phyloP scores from a whole-genome alignment of 2,329 filamentous ascomycete genomes.

The Corinectria fuckeliana region DNA sequence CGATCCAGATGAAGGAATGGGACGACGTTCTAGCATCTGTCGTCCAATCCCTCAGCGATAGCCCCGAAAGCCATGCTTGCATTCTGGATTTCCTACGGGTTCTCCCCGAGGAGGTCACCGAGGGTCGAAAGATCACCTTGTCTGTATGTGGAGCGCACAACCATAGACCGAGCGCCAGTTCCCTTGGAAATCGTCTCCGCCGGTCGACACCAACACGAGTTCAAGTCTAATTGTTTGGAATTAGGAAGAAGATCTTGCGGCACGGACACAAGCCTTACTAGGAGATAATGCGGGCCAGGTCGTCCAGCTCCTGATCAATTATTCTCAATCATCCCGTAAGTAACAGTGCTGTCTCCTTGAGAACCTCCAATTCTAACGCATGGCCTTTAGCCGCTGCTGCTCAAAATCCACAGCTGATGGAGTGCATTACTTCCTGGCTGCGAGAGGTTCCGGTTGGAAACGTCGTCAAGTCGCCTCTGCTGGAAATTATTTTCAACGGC shows the following conservation, averaged over 20 bases:
- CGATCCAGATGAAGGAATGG: constrained; percentile 96
- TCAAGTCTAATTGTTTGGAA: constrained; percentile 51
- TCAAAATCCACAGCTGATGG: constrained; percentile 87
- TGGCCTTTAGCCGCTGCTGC: constrained; percentile 69
- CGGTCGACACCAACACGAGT: constrained; percentile 45
- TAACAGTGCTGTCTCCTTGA: constrained; percentile 20
- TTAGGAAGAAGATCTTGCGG: constrained; percentile 93
- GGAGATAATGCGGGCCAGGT: constrained; percentile 91
- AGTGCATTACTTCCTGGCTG: constrained; percentile 97
- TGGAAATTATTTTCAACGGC: constrained; percentile 81
- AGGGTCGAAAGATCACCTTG: constrained; percentile 99
- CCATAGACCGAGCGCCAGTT: constrained; percentile 50
- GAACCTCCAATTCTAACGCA: constrained; percentile 25
- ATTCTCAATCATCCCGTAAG: constrained; percentile 89
- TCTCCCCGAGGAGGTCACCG: constrained; percentile 96
- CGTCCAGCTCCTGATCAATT: constrained; percentile 84
- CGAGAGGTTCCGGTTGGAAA: constrained; percentile 86
- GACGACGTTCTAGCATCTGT: constrained; percentile 88
- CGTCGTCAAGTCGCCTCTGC: constrained; percentile 83
- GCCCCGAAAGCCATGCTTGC: constrained; percentile 80
- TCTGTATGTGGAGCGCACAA: constrained; percentile 83
- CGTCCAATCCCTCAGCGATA: constrained; percentile 77
- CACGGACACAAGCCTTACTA: constrained; percentile 86
- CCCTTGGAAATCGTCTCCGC: constrained; percentile 44
- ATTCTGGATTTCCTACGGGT: constrained; percentile 96